Evolutionary conservation across 2,329 filamentous ascomycete species (phyloP).

Genomic region (Ophiostoma perfectum): DNA sequence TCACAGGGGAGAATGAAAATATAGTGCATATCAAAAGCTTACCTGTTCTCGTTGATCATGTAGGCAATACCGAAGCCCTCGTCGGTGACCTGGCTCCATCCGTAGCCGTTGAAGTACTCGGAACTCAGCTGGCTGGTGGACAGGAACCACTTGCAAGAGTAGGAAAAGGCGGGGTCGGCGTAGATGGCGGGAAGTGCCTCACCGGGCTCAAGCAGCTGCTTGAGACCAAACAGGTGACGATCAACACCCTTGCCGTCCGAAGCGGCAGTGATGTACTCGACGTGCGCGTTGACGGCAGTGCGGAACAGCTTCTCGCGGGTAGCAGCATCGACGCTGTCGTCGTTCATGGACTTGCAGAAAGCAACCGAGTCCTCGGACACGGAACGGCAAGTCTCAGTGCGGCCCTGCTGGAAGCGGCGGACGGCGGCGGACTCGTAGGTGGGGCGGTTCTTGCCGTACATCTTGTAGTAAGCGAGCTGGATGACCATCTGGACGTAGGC

Average conservation of each 20-base stretch:
- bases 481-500: conserved; percentile 99
- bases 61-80: conserved; percentile 96
- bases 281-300: conserved; percentile 72
- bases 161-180: conserved; percentile 77
- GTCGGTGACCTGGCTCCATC: conserved; percentile 96
- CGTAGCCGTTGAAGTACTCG: conserved; percentile 98
- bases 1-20: not conserved
- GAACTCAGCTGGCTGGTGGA: conserved; percentile 85
- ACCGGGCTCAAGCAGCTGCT: conserved; percentile 76
- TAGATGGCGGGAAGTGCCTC: conserved; percentile 79
- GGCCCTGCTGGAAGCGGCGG: conserved; percentile 89
- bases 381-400: conserved; percentile 90
- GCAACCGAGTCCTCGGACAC: conserved; percentile 88
- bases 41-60: conserved; percentile 61
- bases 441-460: conserved; percentile 95
- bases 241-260: conserved; percentile 92
- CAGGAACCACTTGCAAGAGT: conserved; percentile 84
- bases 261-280: conserved; percentile 85
- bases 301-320: conserved; percentile 67
- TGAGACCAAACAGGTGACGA: conserved; percentile 92
- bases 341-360: conserved; percentile 83
- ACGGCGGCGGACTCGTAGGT: conserved; percentile 97
- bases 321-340: conserved; percentile 49
- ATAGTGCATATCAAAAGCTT: not conserved
- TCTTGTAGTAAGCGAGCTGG: conserved; percentile 96